Evolutionary conservation across 345 rosid genomes (phyloP).

Genomic region (Gossypium ekmanianum): DNA sequence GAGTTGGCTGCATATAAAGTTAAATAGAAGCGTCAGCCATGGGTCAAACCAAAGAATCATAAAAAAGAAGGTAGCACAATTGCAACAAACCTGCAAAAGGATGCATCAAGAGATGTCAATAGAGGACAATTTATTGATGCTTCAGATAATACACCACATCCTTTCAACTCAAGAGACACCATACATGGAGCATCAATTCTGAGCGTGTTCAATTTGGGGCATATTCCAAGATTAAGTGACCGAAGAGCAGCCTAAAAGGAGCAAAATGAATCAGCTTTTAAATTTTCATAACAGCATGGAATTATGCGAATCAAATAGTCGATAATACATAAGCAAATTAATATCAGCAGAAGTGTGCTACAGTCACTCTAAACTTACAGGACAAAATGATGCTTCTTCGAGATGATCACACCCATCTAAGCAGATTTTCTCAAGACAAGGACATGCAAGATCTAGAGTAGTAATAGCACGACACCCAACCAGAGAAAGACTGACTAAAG

Average conservation of each 20-base stretch:
- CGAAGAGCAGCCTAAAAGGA: conserved; percentile 68
- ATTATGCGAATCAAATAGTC: not conserved
- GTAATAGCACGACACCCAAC: conserved; percentile 88
- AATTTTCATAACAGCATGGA: not conserved
- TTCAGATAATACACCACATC: conserved; percentile 88
- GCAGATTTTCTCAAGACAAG: conserved; percentile 72
- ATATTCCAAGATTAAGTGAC: conserved; percentile 92
- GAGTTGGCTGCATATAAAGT: conserved; percentile 61
- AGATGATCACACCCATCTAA: conserved; percentile 99
- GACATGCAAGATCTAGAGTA: conserved; percentile 72
- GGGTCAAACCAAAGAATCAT: not conserved
- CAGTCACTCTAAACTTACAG: conserved; percentile 51
- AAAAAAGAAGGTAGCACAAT: conserved; percentile 8
- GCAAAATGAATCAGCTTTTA: not conserved
- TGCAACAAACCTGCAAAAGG: conserved; percentile 77
- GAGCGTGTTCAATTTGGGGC: conserved; percentile 79
- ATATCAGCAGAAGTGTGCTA: not conserved
- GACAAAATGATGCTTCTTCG: conserved; percentile 78
- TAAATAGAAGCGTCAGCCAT: conserved; percentile 19
- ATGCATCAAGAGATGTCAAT: conserved; percentile 86
- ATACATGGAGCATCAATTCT: conserved; percentile 73
- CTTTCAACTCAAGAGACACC: conserved; percentile 93
- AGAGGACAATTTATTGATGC: conserved; percentile 82
- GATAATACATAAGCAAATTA: not conserved
- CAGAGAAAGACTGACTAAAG: conserved; percentile 80